Conservation (phyloP, 805 yeast species). For the Nakazawaea peltata region DNA sequence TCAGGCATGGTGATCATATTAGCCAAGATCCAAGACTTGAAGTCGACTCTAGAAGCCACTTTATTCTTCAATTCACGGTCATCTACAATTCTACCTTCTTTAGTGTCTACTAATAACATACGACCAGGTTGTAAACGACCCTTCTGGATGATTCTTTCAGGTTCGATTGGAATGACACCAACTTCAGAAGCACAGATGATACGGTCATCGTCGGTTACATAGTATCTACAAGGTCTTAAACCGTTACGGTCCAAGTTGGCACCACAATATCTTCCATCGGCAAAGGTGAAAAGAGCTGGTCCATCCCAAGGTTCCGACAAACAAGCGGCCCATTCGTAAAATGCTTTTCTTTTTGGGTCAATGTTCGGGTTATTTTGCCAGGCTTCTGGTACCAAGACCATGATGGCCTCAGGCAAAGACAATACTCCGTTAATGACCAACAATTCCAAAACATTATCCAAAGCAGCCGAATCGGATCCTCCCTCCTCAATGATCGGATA, state of each 20-base stretch:
- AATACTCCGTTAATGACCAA: slow-evolving; percentile 86
- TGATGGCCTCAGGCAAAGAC: slow-evolving; percentile 92
- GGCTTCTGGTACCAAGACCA: slow-evolving; percentile 96
- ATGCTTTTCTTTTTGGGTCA: slow-evolving; percentile 89
- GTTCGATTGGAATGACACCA: slow-evolving; percentile 88
- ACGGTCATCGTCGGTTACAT: slow-evolving; percentile 88
- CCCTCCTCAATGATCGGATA: slow-evolving; percentile 98
- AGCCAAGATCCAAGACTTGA: slow-evolving; percentile 88
- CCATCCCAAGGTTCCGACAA: slow-evolving; percentile 99
- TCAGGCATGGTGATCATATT: slow-evolving; percentile 82
- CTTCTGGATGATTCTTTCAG: slow-evolving; percentile 75
- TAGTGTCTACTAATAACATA: slow-evolving; percentile 90
- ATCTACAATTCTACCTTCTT: slow-evolving; percentile 87
- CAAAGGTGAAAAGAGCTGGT: slow-evolving; percentile 93
- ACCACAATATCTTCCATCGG: slow-evolving; percentile 97
- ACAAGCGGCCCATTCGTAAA: slow-evolving; percentile 99
- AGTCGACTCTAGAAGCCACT: slow-evolving; percentile 79
- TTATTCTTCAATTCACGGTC: slow-evolving; percentile 78
- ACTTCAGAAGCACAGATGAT: slow-evolving; percentile 98
- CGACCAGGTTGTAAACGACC: slow-evolving; percentile 96
- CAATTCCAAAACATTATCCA: slow-evolving; percentile 90
- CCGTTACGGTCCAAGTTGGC: slow-evolving; percentile 98
- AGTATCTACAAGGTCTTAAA: slow-evolving; percentile 95
- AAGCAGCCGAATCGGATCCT: slow-evolving; percentile 97
- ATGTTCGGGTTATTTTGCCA: slow-evolving; percentile 85